phyloP scores from a whole-genome alignment of 1,284 basidiomycete genomes.

The Xerocomus nothofagi region DNA sequence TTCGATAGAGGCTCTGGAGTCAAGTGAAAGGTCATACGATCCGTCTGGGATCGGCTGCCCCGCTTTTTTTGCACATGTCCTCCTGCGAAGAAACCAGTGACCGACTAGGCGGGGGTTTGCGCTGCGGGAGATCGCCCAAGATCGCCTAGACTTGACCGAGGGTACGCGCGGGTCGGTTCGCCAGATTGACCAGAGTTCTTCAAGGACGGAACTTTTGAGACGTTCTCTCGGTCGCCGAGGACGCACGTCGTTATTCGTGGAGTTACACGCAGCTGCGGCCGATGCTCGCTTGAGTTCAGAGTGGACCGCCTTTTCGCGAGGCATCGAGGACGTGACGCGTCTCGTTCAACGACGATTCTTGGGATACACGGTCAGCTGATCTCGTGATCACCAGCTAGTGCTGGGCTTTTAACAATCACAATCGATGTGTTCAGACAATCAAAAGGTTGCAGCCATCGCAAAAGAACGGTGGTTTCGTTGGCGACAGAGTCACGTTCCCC shows the following conservation, averaged over 20 bases:
- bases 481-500: not conserved
- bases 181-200: constrained; percentile 35
- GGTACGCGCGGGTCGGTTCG: constrained; percentile 30
- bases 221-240: constrained; percentile 14
- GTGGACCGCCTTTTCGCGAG: constrained; percentile 5
- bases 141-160: constrained; percentile 27
- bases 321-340: constrained; percentile 16
- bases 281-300: not conserved
- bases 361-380: constrained; percentile 15
- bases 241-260: not conserved
- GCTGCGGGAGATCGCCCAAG: constrained; percentile 29
- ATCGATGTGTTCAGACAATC: too few relatives aligned
- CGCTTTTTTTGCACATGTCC: constrained; percentile 25
- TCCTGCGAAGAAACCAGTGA: constrained; percentile 31
- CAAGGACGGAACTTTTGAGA: constrained; percentile 15
- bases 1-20: constrained; percentile 9
- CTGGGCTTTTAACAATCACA: too few relatives aligned
- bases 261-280: not conserved
- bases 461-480: not conserved
- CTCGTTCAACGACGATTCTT: not conserved
- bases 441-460: not conserved
- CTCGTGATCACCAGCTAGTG: not conserved
- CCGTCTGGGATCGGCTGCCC: constrained; percentile 21
- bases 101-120: constrained; percentile 22
- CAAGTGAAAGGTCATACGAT: constrained; percentile 26